These are phyloP conservation scores for Nigrograna mackinnonii DNA, from an alignment of 2,329 filamentous ascomycete genomes.

Conservation along the genomic window DNA sequence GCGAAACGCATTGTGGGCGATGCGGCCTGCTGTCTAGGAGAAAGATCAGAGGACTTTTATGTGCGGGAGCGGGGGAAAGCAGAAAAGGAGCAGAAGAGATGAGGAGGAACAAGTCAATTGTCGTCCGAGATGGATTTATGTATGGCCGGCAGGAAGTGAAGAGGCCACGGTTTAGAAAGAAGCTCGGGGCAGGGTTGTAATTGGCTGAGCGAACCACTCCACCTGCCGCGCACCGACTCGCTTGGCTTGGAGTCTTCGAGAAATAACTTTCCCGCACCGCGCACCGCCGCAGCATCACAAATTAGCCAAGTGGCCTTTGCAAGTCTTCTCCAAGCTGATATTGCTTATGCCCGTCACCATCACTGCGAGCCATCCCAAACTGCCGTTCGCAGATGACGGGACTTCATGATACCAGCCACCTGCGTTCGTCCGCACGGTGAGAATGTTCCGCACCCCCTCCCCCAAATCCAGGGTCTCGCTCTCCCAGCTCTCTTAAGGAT, in stretches of 20 bases:
- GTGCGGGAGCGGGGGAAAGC: slow-evolving; percentile 1
- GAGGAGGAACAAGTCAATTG: neutral
- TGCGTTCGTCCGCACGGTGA: no score
- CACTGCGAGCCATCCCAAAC: no score
- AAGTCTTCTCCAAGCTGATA: no score
- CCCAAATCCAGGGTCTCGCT: no score
- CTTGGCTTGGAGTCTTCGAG: neutral
- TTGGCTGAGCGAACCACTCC: neutral
- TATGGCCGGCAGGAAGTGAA: neutral
- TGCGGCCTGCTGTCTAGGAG: slow-evolving; percentile 31
- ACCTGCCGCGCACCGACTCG: neutral
- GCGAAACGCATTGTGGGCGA: slow-evolving; percentile 59
- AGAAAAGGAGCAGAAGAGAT: slow-evolving; percentile 3
- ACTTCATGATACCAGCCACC: no score
- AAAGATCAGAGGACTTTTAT: slow-evolving; percentile 32
- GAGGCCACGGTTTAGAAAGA: neutral
- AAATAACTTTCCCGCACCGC: neutral
- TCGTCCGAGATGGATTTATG: neutral
- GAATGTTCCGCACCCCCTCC: no score
- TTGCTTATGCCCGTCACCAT: no score
- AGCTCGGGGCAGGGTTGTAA: neutral
- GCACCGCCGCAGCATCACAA: neutral
- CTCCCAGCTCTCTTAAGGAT: no score
- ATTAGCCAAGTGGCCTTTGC: neutral
- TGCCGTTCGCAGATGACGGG: no score